Evolutionary conservation across 139 green algal genomes (phyloP), one percentile per base, ranked within the genome.

Genomic region (Haematococcus lacustris): DNA sequence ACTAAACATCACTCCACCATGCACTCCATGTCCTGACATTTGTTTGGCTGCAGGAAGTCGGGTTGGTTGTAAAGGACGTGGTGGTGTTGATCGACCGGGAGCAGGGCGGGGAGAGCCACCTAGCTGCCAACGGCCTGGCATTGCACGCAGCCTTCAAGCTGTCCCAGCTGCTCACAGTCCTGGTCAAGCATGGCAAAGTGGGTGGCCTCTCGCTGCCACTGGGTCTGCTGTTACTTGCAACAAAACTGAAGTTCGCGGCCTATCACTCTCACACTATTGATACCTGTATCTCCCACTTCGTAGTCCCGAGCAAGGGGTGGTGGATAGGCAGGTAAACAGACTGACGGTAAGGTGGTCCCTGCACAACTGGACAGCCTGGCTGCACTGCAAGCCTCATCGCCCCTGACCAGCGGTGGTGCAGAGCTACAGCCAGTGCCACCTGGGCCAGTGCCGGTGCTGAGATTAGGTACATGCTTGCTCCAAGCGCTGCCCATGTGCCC

Each of bases 61-160:
- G 84, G 26, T 79, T 97, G 43, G 51, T 82, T 37, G 81, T 88
- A 26, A 90, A 51, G 21, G 90, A 97, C 78, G 93, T 98, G 35
- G 95, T 98, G 59, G 95, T 98, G 50, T 88, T 99, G 4, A 98
- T 99, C 66, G 95, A 99, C 80, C 85, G 95, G n/a, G 83, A 99
- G 85, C 95, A 99, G 83, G 95, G 95, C 38, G 95, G 95, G 13
- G 71, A 77, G 35, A 85, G 79, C 3, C 81, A 94, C 80, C 83
- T 98, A 35, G 80, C 74, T 3, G 70, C 64, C 21, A 81, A 93
- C 63, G 82, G 80, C 32, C 86, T 99, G 21, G 73, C 72, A 4
- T 89, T 98, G 41, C 90, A 99, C 82, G 78, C 86, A 0, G 86
- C 86, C 30, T 91, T 91, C 80, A 91, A 83, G 66, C 75, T 91